A percentile compares a stretch with the other conserved stretches of the same genome.
Evolutionary conservation across 2,329 filamentous ascomycete species (phyloP).

Genomic region (Exserohilum turcica): DNA sequence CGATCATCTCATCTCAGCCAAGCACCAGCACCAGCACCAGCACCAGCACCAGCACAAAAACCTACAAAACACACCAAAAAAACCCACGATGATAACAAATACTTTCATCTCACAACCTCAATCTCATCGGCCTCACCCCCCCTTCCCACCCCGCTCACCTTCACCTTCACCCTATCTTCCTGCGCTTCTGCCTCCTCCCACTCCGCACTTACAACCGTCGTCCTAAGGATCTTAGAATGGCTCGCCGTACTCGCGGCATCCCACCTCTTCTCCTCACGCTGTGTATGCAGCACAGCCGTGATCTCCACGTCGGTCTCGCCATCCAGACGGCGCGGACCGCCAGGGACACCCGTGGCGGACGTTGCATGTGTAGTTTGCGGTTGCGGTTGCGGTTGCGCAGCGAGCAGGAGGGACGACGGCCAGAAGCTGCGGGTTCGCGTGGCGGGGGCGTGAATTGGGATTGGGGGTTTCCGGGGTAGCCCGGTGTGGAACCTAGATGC

Average conservation of each 20-base stretch:
- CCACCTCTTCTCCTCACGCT: slow-evolving; percentile 32
- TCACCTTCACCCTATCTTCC: no score
- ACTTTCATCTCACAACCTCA: slow-evolving; percentile 23
- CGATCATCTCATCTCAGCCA: no score
- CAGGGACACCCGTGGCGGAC: slow-evolving; percentile 43
- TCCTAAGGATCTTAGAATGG: slow-evolving; percentile 44
- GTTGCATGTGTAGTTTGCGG: slow-evolving; percentile 37
- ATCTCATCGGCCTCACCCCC: slow-evolving; percentile 30
- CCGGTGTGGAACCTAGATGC: slow-evolving; percentile 10
- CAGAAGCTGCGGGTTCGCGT: slow-evolving; percentile 34
- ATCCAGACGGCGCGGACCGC: slow-evolving; percentile 37
- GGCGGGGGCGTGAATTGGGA: slow-evolving; percentile 23
- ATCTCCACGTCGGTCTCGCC: slow-evolving; percentile 42
- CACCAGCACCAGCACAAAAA: no score
- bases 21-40: no score
- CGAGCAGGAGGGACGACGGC: slow-evolving; percentile 39
- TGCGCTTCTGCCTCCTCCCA: slow-evolving; percentile 43
- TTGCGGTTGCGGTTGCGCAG: no score
- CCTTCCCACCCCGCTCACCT: no score
- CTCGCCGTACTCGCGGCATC: slow-evolving; percentile 42
- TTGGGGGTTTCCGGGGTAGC: slow-evolving; percentile 16
- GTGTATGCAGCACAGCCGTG: slow-evolving; percentile 24
- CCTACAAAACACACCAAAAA: no score
- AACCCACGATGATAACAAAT: no score
- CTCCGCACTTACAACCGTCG: slow-evolving; percentile 42